Evolutionary conservation across 805 yeast genomes (phyloP).

Genomic region (Wickerhamomyces ciferrii): DNA sequence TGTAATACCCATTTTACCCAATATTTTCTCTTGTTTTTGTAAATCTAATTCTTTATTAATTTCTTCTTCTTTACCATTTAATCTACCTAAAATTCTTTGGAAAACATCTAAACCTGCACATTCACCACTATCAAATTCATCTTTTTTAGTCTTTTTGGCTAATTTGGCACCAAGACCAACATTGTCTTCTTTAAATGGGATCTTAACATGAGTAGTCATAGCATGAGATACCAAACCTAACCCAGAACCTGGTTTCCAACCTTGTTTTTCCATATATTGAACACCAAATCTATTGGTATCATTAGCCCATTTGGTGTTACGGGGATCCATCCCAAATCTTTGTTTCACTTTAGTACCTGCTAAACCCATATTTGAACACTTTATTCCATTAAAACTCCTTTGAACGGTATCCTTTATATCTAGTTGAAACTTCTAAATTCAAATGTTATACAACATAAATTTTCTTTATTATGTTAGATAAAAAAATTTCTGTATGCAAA

Average conservation of each 20-base stretch:
- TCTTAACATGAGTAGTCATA: constrained; percentile 77
- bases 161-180: constrained; percentile 87
- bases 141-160: constrained; percentile 50
- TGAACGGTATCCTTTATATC: no score
- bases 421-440: no score
- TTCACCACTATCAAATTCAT: constrained; percentile 74
- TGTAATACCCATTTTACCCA: constrained; percentile 87
- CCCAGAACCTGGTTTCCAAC: constrained; percentile 93
- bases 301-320: constrained; percentile 93
- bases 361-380: constrained; percentile 54
- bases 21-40: constrained; percentile 60
- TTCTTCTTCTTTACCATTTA: constrained; percentile 79
- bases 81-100: constrained; percentile 81
- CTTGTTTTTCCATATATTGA: constrained; percentile 71
- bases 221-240: constrained; percentile 69
- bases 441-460: not conserved
- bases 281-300: constrained; percentile 83
- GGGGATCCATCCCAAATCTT: constrained; percentile 86
- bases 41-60: constrained; percentile 61
- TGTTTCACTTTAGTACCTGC: constrained; percentile 79
- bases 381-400: not conserved
- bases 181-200: constrained; percentile 74
- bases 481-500: not conserved
- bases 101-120: constrained; percentile 90
- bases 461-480: not conserved